phyloP scores from a whole-genome alignment of 805 yeast genomes.

The Scheffersomyces ergatensis region DNA sequence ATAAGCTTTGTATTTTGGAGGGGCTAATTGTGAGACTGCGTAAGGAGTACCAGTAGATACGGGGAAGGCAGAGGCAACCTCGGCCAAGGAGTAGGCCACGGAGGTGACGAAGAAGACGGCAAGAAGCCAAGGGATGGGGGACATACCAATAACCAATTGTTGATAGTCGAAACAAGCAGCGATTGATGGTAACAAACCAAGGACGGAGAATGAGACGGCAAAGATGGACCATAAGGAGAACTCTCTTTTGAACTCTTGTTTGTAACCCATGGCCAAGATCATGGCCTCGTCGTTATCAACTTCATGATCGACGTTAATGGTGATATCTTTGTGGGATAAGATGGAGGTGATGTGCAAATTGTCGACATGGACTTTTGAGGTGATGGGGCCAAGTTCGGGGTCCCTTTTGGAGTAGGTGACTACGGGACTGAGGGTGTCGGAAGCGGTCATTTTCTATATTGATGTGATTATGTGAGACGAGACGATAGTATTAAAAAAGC shows the following conservation, averaged over 20 bases:
- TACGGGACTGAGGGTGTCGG: neutral
- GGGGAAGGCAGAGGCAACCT: conserved; percentile 63
- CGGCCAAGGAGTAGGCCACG: conserved; percentile 64
- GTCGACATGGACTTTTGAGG: conserved; percentile 31
- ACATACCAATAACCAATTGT: conserved; percentile 58
- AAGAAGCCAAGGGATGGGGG: conserved; percentile 60
- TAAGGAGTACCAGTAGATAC: conserved; percentile 69
- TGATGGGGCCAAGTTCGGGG: conserved; percentile 15
- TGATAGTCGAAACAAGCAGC: conserved; percentile 63
- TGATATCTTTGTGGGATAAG: conserved; percentile 35
- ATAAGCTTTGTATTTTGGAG: conserved; percentile 49
- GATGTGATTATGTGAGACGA: neutral
- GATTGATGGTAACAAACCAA: conserved; percentile 64
- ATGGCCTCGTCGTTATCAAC: conserved; percentile 50
- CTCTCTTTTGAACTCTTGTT: conserved; percentile 60
- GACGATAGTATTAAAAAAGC: neutral
- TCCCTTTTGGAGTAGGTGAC: conserved; percentile 3
- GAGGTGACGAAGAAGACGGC: conserved; percentile 54
- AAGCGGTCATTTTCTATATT: neutral
- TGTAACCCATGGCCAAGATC: conserved; percentile 58
- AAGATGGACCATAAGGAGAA: conserved; percentile 57
- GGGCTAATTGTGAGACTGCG: conserved; percentile 63
- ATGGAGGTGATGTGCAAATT: conserved; percentile 35
- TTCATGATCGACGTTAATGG: conserved; percentile 46
- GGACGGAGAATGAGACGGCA: conserved; percentile 61